Evolutionary conservation across 2,329 filamentous ascomycete genomes (phyloP).

Genomic region (Fusarium equiseti): DNA sequence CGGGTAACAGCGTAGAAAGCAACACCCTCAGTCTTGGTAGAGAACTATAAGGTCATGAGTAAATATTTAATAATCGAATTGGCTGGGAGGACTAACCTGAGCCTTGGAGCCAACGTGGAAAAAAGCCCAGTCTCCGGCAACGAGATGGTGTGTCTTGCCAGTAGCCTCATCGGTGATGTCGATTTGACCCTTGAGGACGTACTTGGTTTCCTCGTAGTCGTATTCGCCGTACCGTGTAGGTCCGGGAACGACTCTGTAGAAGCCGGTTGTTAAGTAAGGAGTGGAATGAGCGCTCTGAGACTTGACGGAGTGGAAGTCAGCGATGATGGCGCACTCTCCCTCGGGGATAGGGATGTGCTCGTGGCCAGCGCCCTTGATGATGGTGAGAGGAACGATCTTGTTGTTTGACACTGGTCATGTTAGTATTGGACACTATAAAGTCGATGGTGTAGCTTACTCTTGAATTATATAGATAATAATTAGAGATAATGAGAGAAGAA

Average conservation of each 20-base stretch:
- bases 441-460: not conserved
- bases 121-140: slow-evolving; percentile 38
- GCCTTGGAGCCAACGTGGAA: slow-evolving; percentile 38
- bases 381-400: slow-evolving; percentile 38
- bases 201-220: slow-evolving; percentile 37
- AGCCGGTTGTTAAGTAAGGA: slow-evolving; percentile 27
- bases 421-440: not conserved
- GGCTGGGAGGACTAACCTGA: not conserved
- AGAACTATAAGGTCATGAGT: slow-evolving; percentile 17
- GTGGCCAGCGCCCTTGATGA: slow-evolving; percentile 37
- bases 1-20: slow-evolving; percentile 37
- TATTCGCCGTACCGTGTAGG: slow-evolving; percentile 34
- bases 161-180: slow-evolving; percentile 35
- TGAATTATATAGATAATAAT: not conserved
- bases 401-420: slow-evolving; percentile 25
- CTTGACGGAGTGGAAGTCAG: slow-evolving; percentile 33
- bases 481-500: not conserved
- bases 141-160: slow-evolving; percentile 34
- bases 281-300: slow-evolving; percentile 7
- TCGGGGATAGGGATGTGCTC: slow-evolving; percentile 33
- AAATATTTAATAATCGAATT: fast-evolving
- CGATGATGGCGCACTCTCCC: slow-evolving; percentile 27
- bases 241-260: slow-evolving; percentile 34
- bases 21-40: slow-evolving; percentile 21
- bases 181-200: slow-evolving; percentile 33